Evolutionary conservation across 2,329 filamentous ascomycete genomes (phyloP).

Genomic region (Colletotrichum sp.): DNA sequence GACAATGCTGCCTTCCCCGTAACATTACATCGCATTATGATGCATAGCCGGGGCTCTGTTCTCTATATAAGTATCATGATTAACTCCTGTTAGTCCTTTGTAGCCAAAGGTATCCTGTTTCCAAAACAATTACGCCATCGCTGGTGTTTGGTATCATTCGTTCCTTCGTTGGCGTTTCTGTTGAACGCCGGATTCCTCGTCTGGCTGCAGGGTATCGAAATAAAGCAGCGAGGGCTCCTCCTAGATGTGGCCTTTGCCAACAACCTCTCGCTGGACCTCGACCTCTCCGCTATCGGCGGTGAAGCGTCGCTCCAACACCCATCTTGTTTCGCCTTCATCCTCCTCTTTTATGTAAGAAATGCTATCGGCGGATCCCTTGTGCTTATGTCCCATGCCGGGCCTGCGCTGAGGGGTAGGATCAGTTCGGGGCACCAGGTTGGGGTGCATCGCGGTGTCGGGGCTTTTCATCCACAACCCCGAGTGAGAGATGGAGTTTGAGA

Average conservation of each 20-base stretch:
- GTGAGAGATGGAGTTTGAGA: constrained; percentile 26
- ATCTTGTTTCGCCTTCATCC: constrained; percentile 62
- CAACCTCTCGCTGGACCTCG: constrained; percentile 68
- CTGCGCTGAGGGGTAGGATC: constrained; percentile 24
- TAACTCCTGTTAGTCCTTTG: background rate
- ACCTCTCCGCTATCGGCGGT: constrained; percentile 70
- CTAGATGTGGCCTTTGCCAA: constrained; percentile 60
- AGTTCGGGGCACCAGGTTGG: constrained; percentile 21
- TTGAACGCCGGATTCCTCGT: background rate
- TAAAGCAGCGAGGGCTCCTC: background rate
- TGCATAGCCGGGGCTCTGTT: background rate
- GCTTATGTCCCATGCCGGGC: constrained; percentile 49
- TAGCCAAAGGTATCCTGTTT: background rate
- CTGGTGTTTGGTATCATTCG: constrained; percentile 4
- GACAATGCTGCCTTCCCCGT: background rate
- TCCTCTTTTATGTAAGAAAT: constrained; percentile 73
- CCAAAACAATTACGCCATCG: background rate
- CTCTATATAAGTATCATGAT: constrained; percentile 2
- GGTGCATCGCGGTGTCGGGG: constrained; percentile 16
- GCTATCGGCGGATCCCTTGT: constrained; percentile 67
- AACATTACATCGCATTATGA: background rate
- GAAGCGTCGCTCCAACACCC: constrained; percentile 73
- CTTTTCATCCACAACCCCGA: constrained; percentile 30
- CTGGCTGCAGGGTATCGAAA: background rate
- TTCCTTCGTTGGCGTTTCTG: background rate